These are phyloP conservation scores for Phytophthora sojae DNA, from an alignment of 352 stramenopile species.

Conservation along the genomic window DNA sequence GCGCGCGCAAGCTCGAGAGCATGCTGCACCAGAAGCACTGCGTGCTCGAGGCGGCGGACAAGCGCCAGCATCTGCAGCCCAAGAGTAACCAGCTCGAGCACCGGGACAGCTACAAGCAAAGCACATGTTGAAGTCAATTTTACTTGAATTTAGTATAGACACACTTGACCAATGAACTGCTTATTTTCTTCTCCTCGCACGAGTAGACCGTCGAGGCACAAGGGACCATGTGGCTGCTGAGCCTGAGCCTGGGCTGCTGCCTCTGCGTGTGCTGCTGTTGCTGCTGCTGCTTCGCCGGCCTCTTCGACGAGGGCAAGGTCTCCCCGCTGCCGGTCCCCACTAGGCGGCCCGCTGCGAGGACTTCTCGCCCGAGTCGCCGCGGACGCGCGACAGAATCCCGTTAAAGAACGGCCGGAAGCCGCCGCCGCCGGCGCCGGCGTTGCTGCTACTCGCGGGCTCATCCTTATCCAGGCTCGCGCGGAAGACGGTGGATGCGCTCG, in stretches of 20 bases:
- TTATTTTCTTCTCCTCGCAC: background rate
- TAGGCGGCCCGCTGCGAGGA: conserved; percentile 37
- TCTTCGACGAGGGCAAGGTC: conserved; percentile 46
- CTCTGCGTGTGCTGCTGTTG: conserved; percentile 41
- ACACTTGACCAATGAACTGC: conserved; percentile 30
- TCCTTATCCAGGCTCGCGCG: conserved; percentile 39
- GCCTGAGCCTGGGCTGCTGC: conserved; percentile 39
- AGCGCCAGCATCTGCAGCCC: conserved; percentile 3
- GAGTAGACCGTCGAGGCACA: conserved; percentile 11
- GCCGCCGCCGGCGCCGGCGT: background rate
- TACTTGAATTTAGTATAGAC: conserved; percentile 38
- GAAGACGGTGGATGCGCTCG: conserved; percentile 29
- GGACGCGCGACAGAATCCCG: conserved; percentile 50
- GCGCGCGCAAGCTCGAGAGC: conserved; percentile 66
- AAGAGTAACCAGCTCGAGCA: conserved; percentile 35
- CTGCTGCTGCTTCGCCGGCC: conserved; percentile 45
- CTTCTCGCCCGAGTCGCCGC: conserved; percentile 47
- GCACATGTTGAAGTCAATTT: conserved; percentile 29
- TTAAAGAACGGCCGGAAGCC: conserved; percentile 50
- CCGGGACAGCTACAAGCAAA: background rate
- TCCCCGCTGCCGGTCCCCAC: conserved; percentile 39
- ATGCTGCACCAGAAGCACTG: conserved; percentile 67
- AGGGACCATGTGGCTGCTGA: conserved; percentile 34
- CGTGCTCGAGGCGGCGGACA: conserved; percentile 32
- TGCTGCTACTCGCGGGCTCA: background rate